Base-by-base conservation (phyloP, 768 basidiomycete genomes). In the Chlorophyllum brunneum region DNA sequence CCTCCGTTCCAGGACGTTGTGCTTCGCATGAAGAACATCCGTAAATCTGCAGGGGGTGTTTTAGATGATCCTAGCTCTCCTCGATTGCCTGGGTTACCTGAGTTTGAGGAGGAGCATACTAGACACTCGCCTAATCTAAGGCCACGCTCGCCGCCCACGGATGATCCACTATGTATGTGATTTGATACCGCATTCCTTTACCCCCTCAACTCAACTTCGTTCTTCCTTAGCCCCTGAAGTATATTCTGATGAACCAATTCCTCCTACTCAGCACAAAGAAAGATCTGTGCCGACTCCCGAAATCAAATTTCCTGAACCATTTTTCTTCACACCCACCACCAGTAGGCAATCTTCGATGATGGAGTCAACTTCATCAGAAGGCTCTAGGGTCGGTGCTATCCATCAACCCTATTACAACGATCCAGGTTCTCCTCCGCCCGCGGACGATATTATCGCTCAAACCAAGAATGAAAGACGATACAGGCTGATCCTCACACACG, bases 391-490 rank as follows among this genome's bases (percentile, higher is more conserved):
- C 24, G 55, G 63, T 34, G 10, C n/a, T 1, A 33, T 9, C 11
- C 57, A 36, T 61, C 45, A 30, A 54, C 39, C 55, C 63, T 24
- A 57, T 57, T 48, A 63, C 37, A 67, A 65, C 10, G 69, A 71
- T 54, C 23, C 47, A 1, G 65, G 68, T 16, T 73, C 73, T 4
- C 73, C 71, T 2, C 61, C 69, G 0, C 70, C 72, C 1, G 58
- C 55, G 22, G 72, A 78, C 41, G 69, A 71, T 15, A 54, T 56
- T 5, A 61, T 70, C n/a, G 62, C 70, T 13, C 73, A 79, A 40
- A 65, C 70, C 37, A 71, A 71, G 56, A 76, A 85, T 52, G 90
- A 92, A 67, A 70, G 81, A 54, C 73, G 80, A 54, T 92, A 91
- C 63, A 70, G 89, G 26, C 70, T 85, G 54, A 67, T 86, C 49